Evolutionary conservation across 306 rosid genomes (phyloP), one percentile per base, ranked within the genome.

Genomic region (Lathyrus aphaca): DNA sequence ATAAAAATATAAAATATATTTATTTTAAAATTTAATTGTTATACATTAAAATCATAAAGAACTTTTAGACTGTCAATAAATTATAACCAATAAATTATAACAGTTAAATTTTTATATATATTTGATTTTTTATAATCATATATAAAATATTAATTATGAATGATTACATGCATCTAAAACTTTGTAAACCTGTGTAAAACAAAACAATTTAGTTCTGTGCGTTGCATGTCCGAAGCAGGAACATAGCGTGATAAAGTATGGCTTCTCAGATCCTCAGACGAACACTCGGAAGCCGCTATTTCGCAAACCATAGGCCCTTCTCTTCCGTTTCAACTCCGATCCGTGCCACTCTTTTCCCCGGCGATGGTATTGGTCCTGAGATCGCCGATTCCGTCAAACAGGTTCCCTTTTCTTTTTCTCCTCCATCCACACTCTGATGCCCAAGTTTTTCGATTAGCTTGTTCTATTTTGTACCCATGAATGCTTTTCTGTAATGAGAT

Each of bases 341-440:
- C 86, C 86, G 82, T 0, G 99, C 92, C 76, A 95, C 99, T 59
- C 99, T 95, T 69, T 91, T 93, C 74, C 98, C 97, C 68, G 97
- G 98, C 66, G 98, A 93, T 75, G 98, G 98, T 30, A 93, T 93
- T 46, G 98, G 98, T 32, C 98, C 98, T 51, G 97, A 95, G 87
- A 93, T 93, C 80, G 78, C 98, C 45, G 92, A 90, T 29, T 88
- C 98, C 78, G 97, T 93, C 79, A 93, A 90, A 74, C 81, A 93
- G 97, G 97, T 93, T 48, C 67, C 6, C 5, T 10, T 15, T 15
- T 6, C 51, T 1, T 6, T 15, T 8, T 23, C 35, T 8, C 6
- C 6, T 58, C 32, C 37, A 23, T 5, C 51, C 44, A 11, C 17
- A 1, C 54, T 8, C 5, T 25, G 29, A 25, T 25, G 29, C 29